Percentiles rank a stretch among this genome's conserved stretches.
Conservation (phyloP, 1,139 yeast genomes). For the Zhuliangozyma parablackwelliae region DNA sequence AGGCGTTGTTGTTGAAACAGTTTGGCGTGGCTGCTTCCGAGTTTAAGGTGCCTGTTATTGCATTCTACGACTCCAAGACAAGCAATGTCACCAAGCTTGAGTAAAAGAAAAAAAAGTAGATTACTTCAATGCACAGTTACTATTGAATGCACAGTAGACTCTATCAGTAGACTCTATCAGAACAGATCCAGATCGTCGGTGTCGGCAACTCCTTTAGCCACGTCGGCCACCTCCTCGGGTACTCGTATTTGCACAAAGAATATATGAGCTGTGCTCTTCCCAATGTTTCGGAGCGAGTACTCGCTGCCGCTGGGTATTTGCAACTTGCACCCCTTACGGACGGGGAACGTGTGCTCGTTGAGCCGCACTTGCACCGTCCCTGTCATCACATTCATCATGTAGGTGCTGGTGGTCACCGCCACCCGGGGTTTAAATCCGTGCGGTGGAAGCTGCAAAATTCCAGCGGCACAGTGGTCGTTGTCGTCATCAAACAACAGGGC, state of each 20-base stretch:
- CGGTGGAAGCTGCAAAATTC: slow-evolving; percentile 63
- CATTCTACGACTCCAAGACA: slow-evolving; percentile 53
- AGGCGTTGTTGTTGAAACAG: slow-evolving; percentile 87
- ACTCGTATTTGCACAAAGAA: slow-evolving; percentile 70
- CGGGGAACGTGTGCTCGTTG: slow-evolving; percentile 55
- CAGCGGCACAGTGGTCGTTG: slow-evolving; percentile 68
- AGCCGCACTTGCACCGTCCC: slow-evolving; percentile 71
- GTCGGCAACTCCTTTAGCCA: too few species aligned
- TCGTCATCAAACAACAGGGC: slow-evolving; percentile 68
- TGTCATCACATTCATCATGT: slow-evolving; percentile 67
- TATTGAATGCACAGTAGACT: too few species aligned
- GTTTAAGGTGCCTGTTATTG: slow-evolving; percentile 75
- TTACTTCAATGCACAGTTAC: too few species aligned
- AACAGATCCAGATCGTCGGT: too few species aligned
- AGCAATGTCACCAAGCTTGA: background rate
- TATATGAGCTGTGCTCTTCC: slow-evolving; percentile 53
- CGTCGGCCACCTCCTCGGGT: slow-evolving; percentile 10
- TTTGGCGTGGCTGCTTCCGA: slow-evolving; percentile 94
- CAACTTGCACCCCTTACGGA: slow-evolving; percentile 71
- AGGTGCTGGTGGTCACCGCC: slow-evolving; percentile 63
- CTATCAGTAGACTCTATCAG: too few species aligned
- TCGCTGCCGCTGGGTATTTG: slow-evolving; percentile 76
- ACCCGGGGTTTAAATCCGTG: slow-evolving; percentile 62
- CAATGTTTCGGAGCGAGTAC: slow-evolving; percentile 61
- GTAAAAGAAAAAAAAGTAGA: too few species aligned